A percentile compares a stretch with the other conserved stretches of the same genome.
Conservation (phyloP, 1,284 basidiomycete species). For the Cystobasidiaceae sp. region DNA sequence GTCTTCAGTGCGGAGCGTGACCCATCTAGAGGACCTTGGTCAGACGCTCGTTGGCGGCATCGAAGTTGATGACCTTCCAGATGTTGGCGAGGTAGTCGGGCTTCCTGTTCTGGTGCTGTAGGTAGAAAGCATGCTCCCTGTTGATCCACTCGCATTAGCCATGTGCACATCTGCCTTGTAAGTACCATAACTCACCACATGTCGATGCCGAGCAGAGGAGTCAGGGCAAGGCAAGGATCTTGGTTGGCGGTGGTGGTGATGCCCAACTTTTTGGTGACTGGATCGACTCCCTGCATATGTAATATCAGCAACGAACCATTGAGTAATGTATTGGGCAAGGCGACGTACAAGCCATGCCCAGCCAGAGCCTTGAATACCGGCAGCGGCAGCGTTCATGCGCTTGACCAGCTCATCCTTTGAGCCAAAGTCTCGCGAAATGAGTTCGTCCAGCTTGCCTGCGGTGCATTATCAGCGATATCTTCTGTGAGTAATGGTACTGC, state of each 20-base stretch:
- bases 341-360: conserved; percentile 88
- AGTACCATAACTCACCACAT: conserved; percentile 74
- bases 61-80: conserved; percentile 81
- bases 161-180: background rate
- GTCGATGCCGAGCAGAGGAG: conserved; percentile 90
- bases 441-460: conserved; percentile 62
- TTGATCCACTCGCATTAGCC: background rate
- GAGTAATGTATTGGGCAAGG: background rate
- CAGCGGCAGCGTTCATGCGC: conserved; percentile 79
- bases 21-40: conserved; percentile 23
- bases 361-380: conserved; percentile 89
- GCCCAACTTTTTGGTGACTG: conserved; percentile 60
- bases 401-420: conserved; percentile 70
- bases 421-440: conserved; percentile 78
- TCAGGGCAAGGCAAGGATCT: conserved; percentile 81
- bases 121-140: conserved; percentile 55
- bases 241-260: conserved; percentile 75
- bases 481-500: too few species aligned
- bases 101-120: conserved; percentile 70
- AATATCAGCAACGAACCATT: background rate
- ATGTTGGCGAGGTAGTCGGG: conserved; percentile 58
- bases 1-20: too few species aligned
- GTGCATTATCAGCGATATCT: too few species aligned
- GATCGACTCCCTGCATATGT: conserved; percentile 61
- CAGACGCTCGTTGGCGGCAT: conserved; percentile 75